Conservation (phyloP, 768 basidiomycete genomes). For the Podaxis rugospora region DNA sequence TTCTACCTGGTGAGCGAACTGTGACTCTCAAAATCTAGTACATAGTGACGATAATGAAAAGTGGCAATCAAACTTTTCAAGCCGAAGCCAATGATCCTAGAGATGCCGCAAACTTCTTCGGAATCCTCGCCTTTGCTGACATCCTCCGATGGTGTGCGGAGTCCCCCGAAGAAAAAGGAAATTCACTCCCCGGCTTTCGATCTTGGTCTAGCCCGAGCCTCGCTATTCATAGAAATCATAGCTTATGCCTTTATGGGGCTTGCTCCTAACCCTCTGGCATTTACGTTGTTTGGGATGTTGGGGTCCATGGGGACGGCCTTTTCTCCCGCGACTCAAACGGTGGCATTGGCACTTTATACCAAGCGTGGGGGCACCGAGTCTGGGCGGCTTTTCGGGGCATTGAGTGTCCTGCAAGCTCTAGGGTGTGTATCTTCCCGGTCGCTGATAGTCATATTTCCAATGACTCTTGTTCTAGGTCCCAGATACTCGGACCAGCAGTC, state of each 20-base stretch:
- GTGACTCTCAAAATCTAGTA: background rate
- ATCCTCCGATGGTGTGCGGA: constrained; percentile 13
- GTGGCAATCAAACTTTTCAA: constrained; percentile 54
- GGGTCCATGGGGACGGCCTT: constrained; percentile 61
- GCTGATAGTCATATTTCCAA: background rate
- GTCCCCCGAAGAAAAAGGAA: constrained; percentile 20
- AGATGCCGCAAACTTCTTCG: constrained; percentile 14
- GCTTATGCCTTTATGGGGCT: constrained; percentile 48
- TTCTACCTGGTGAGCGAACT: constrained; percentile 54
- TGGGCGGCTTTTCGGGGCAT: constrained; percentile 75
- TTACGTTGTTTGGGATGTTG: constrained; percentile 45
- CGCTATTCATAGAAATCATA: constrained; percentile 51
- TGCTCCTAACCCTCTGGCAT: constrained; percentile 42
- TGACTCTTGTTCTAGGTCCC: constrained; percentile 36
- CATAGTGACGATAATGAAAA: constrained; percentile 20
- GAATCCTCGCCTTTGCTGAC: constrained; percentile 29
- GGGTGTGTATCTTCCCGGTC: constrained; percentile 33
- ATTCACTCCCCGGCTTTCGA: constrained; percentile 56
- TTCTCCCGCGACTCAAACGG: constrained; percentile 62
- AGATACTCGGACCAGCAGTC: constrained; percentile 66
- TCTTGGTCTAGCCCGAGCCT: constrained; percentile 60
- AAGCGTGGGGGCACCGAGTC: constrained; percentile 53
- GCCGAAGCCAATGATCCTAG: constrained; percentile 29
- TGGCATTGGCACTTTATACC: constrained; percentile 65
- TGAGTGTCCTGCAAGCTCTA: constrained; percentile 71